Evolutionary conservation across 2,329 filamentous ascomycete species (phyloP), one percentile per base, ranked within the genome.

Genomic region (Phialophora macrospora): DNA sequence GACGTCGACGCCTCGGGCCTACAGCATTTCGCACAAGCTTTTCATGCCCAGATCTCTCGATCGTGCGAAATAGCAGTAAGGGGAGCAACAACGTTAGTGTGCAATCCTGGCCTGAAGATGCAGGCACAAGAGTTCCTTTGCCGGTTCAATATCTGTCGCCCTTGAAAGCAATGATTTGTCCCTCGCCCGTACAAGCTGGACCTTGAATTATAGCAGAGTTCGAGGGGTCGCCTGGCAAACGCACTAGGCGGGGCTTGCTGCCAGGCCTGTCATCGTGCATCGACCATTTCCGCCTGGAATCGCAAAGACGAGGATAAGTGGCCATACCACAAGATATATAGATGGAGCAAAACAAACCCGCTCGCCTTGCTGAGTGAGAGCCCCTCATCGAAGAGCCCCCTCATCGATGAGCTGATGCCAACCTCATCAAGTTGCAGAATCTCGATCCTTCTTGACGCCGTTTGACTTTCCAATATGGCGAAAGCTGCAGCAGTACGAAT

Each of bases 381-480:
- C 14, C 48, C 20, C 48, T 26, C 20, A 26, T 12, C 12, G 48
- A 22, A 26, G 48, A 51, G 48, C 48, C 14, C 48, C 20, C 48
- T 26, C 20, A 26, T 12, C 12, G 48, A 22, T 51, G 48, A 51
- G 48, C 48, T 51, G 48, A 51, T 51, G 48, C 20, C 48, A 22
- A 51, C 48, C 48, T 51, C 48, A 51, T 26, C 48, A 51, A 9
- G 20, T 14, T 26, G 48, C 48, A 51, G 20, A 22, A 51, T 24
- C 12, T 17, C 22, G 11, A 22, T 3, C 20, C 8, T 11, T 20
- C 6, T 51, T 20, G 38, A 41, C 38, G 4, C 38, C 14, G 4
- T 41, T n/a, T 20, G 38, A 44, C 17, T 4, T 44, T n/a, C 38
- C 3, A 3, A 24, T 2, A 51, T 51, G 48, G 48, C 48, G 9